Base-by-base conservation (phyloP, 495 filamentous ascomycete species). In the Cladorrhinum samala region DNA sequence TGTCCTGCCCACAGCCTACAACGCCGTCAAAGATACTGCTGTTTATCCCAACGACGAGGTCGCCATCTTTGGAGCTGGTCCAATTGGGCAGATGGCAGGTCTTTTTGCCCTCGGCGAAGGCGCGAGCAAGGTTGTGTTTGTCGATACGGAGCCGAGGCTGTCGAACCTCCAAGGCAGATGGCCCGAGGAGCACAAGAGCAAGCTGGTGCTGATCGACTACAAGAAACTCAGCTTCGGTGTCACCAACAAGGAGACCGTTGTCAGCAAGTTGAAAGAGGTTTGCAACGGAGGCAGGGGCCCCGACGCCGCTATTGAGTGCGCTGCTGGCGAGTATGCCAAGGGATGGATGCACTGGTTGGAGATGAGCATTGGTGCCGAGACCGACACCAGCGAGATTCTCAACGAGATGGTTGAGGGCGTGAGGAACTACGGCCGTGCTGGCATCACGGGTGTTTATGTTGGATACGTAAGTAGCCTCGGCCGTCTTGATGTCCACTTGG, bases 401-500 rank as follows among this genome's bases (percentile, higher is more conserved):
- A 96, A 96, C 61, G 88, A 96, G 72, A 89, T 90, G 83, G 80
- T 96, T 38, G 83, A 83, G 37, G 77, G 83, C 11, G 87, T 91
- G 9, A 75, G 84, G 38, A 86, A 83, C 46, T 94, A 82, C 64
- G 88, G 91, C 11, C 76, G 84, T 0, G 80, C 81, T 49, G 87
- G 89, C 16, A 73, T 95, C 48, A 95, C 88, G 0, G 89, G 87
- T 33, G 81, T 91, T 43, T 92, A 92, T 66, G 86, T 86, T 40
- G 89, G 87, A 46, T 92, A 82, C 68, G 85, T 91, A 66, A 70
- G 85, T n/a, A n/a, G n/a, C n/a, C n/a, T n/a, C n/a, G n/a, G n/a
- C n/a, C n/a, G n/a, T n/a, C n/a, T n/a, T n/a, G n/a, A n/a, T n/a
- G n/a, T n/a, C n/a, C n/a, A n/a, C n/a, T n/a, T n/a, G n/a, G n/a